Percentiles rank a stretch among this genome's conserved stretches.
phyloP scores from a whole-genome alignment of 805 yeast genomes.

The Candida krabiensis region DNA sequence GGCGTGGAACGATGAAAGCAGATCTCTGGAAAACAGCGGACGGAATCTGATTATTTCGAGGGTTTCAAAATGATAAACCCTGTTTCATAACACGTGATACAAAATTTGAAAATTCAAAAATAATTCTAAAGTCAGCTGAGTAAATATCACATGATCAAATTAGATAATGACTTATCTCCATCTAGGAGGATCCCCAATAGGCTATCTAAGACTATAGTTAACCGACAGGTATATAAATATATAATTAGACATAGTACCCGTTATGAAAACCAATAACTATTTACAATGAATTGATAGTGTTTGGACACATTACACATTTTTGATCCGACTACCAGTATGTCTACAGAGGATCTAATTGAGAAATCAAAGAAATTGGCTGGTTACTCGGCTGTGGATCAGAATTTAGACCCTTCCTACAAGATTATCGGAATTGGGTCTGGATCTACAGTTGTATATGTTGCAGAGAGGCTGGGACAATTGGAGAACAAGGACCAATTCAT shows the following conservation, averaged over 20 bases:
- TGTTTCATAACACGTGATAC: constrained; percentile 1
- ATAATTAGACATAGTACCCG: too few species aligned
- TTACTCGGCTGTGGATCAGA: constrained; percentile 86
- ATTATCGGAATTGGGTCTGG: constrained; percentile 96
- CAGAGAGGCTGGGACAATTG: constrained; percentile 84
- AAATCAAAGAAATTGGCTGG: constrained; percentile 87
- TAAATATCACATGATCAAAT: too few species aligned
- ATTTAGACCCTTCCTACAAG: constrained; percentile 66
- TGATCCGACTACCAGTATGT: too few species aligned
- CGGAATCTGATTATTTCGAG: constrained; percentile 5
- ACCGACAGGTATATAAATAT: too few species aligned
- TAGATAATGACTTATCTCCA: too few species aligned
- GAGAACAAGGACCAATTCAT: constrained; percentile 52
- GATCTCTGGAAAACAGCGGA: constrained; percentile 9
- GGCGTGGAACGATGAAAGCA: too few species aligned
- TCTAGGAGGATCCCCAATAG: too few species aligned
- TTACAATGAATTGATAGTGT: too few species aligned
- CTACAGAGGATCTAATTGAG: constrained; percentile 50
- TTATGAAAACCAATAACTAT: too few species aligned
- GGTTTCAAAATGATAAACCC: constrained; percentile 4
- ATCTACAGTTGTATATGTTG: constrained; percentile 92
- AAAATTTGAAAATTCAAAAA: neutral
- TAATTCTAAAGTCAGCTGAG: too few species aligned
- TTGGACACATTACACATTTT: too few species aligned
- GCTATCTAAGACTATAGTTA: too few species aligned